A percentile compares a stretch with the other conserved stretches of the same genome.
These are phyloP conservation scores for Phanerochaete carnosa DNA, from an alignment of 768 basidiomycete genomes.

Conservation along the genomic window DNA sequence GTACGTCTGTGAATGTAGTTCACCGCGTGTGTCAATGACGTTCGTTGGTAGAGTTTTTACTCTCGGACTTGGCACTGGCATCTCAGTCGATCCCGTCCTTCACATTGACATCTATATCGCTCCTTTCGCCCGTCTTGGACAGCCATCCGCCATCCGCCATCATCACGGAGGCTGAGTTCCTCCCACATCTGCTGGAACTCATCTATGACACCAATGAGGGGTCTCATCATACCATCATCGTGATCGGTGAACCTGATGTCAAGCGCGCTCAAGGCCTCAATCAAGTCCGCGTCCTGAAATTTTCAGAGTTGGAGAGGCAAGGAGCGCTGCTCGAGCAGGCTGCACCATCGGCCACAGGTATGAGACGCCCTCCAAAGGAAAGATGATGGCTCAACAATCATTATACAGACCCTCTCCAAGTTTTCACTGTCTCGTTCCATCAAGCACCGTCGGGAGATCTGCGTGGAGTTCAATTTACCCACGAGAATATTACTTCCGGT, in stretches of 20 bases:
- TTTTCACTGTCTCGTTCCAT: constrained; percentile 70
- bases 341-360: constrained; percentile 35
- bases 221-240: constrained; percentile 54
- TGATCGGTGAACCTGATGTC: constrained; percentile 57
- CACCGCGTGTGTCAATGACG: not conserved
- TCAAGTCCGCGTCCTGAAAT: constrained; percentile 56
- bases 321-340: constrained; percentile 50
- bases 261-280: constrained; percentile 44
- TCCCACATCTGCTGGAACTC: constrained; percentile 68
- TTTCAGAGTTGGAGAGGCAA: constrained; percentile 68
- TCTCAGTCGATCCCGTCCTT: constrained; percentile 65
- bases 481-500: constrained; percentile 85
- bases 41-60: constrained; percentile 58
- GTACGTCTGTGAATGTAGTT: constrained; percentile 34
- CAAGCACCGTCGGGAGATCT: constrained; percentile 48
- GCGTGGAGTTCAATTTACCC: constrained; percentile 67
- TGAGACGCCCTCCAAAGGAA: not conserved
- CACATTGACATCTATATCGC: constrained; percentile 54
- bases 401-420: constrained; percentile 50
- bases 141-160: constrained; percentile 69
- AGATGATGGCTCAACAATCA: not conserved
- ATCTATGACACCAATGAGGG: constrained; percentile 58
- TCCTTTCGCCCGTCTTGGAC: constrained; percentile 66
- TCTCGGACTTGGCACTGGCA: constrained; percentile 76
- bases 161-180: constrained; percentile 62